Evolutionary conservation across 768 basidiomycete species (phyloP).

Genomic region (Dioszegia aurantiaca): DNA sequence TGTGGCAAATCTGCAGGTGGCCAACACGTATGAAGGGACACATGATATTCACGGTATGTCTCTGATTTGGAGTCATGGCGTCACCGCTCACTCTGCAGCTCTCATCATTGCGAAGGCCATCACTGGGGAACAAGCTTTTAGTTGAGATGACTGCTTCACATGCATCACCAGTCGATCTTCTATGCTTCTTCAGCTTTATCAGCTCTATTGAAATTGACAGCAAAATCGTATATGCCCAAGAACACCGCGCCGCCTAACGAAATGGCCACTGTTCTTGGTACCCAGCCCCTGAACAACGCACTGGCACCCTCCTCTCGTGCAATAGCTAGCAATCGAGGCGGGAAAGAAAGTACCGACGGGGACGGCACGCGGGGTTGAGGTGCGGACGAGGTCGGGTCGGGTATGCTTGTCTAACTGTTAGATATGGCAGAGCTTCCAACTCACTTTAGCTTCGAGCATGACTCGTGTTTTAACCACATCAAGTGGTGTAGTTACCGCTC

Average conservation of each 20-base stretch:
- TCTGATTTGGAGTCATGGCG: too few species aligned
- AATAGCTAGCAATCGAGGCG: slow-evolving; percentile 64
- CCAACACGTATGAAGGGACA: slow-evolving; percentile 87
- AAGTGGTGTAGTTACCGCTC: slow-evolving; percentile 84
- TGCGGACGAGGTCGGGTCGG: slow-evolving; percentile 10
- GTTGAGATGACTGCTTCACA: slow-evolving; percentile 17
- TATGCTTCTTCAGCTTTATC: slow-evolving; percentile 3
- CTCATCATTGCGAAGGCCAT: slow-evolving; percentile 91
- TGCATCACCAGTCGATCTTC: background rate
- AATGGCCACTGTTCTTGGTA: slow-evolving; percentile 94
- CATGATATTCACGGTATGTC: slow-evolving; percentile 50
- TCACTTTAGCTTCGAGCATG: slow-evolving; percentile 85
- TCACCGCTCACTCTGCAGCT: slow-evolving; percentile 44
- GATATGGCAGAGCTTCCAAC: slow-evolving; percentile 43
- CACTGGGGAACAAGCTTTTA: slow-evolving; percentile 82
- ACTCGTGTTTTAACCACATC: slow-evolving; percentile 96
- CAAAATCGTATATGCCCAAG: slow-evolving; percentile 82
- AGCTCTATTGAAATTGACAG: slow-evolving; percentile 27
- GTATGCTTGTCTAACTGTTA: slow-evolving; percentile 1
- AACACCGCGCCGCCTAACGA: slow-evolving; percentile 95
- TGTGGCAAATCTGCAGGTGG: slow-evolving; percentile 90
- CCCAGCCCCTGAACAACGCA: slow-evolving; percentile 79
- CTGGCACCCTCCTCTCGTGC: slow-evolving; percentile 66
- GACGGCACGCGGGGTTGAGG: slow-evolving; percentile 22
- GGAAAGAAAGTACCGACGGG: slow-evolving; percentile 58